A percentile compares a stretch with the other conserved stretches of the same genome.
Evolutionary conservation across 225 moss, liverwort and hornwort genomes (phyloP).

Genomic region (Neckera pumila): DNA sequence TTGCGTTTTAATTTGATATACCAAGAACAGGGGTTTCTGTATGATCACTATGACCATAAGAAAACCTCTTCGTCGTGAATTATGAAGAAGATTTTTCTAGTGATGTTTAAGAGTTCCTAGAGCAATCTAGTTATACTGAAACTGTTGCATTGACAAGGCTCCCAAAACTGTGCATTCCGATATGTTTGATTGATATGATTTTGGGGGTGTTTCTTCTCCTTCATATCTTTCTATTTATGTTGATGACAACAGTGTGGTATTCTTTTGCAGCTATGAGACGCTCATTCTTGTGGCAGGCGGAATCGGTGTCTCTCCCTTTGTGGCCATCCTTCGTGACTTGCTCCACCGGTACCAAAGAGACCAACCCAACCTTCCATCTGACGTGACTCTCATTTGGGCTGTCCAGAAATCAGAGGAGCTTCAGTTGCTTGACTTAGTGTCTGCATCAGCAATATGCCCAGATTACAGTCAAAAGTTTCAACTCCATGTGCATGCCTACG

Average conservation of each 20-base stretch:
- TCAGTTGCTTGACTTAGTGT: conserved; percentile 46
- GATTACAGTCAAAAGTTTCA: conserved; percentile 45
- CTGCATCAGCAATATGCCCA: conserved; percentile 54
- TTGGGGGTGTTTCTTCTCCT: background rate
- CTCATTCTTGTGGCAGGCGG: conserved; percentile 88
- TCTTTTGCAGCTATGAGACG: conserved; percentile 67
- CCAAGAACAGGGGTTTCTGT: background rate
- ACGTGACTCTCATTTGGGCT: conserved; percentile 87
- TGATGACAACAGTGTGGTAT: background rate
- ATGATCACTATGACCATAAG: background rate
- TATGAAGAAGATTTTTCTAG: background rate
- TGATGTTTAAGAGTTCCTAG: background rate
- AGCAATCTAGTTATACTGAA: background rate
- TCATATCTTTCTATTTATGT: background rate
- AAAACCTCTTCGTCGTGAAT: background rate
- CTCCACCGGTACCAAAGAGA: conserved; percentile 57
- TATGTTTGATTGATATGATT: background rate
- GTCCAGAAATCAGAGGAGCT: conserved; percentile 70
- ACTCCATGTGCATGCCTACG: conserved; percentile 54
- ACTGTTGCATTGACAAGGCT: background rate
- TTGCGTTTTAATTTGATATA: background rate
- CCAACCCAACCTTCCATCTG: conserved; percentile 51
- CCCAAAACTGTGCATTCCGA: background rate
- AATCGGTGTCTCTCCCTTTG: conserved; percentile 85
- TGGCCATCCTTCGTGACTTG: conserved; percentile 81